These are phyloP conservation scores for Sporisorium iseilematis-ciliati DNA, from an alignment of 1,284 basidiomycete species.

Conservation along the genomic window DNA sequence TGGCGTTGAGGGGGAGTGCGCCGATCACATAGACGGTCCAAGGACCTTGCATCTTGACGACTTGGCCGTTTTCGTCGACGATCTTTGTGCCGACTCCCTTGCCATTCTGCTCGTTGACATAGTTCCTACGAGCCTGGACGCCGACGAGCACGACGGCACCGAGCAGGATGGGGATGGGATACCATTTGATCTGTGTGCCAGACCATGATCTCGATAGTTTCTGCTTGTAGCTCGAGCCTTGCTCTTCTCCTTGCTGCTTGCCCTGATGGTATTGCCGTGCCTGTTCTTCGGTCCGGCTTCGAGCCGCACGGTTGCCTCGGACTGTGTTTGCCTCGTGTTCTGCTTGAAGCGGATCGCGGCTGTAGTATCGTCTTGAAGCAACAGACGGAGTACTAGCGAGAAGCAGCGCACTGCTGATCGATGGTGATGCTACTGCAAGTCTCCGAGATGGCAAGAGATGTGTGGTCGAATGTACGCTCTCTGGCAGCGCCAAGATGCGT, in stretches of 20 bases:
- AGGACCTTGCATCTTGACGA: slow-evolving; percentile 83
- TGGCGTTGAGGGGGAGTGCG: slow-evolving; percentile 90
- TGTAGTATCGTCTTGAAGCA: slow-evolving; percentile 34
- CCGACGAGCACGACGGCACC: slow-evolving; percentile 65
- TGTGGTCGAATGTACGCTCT: background rate
- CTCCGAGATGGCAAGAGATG: slow-evolving; percentile 4
- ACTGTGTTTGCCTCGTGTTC: slow-evolving; percentile 63
- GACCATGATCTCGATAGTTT: slow-evolving; percentile 79
- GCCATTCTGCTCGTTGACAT: slow-evolving; percentile 66
- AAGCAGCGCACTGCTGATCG: background rate
- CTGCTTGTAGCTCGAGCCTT: slow-evolving; percentile 24
- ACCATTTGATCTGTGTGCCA: slow-evolving; percentile 92
- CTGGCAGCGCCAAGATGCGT: slow-evolving; percentile 10
- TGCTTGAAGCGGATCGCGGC: slow-evolving; percentile 59
- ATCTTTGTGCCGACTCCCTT: slow-evolving; percentile 62
- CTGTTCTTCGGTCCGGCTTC: slow-evolving; percentile 31
- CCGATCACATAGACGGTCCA: slow-evolving; percentile 98
- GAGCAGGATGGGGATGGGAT: slow-evolving; percentile 90
- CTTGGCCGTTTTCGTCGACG: slow-evolving; percentile 76
- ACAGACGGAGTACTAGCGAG: background rate
- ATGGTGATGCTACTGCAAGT: background rate
- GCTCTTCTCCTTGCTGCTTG: slow-evolving; percentile 10
- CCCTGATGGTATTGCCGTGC: slow-evolving; percentile 17
- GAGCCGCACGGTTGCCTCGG: slow-evolving; percentile 57
- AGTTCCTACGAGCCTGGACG: slow-evolving; percentile 79